Evolutionary conservation across 108 stramenopile species (phyloP), one percentile per base, ranked within the genome.

Genomic region (Licmophora abbreviata): DNA sequence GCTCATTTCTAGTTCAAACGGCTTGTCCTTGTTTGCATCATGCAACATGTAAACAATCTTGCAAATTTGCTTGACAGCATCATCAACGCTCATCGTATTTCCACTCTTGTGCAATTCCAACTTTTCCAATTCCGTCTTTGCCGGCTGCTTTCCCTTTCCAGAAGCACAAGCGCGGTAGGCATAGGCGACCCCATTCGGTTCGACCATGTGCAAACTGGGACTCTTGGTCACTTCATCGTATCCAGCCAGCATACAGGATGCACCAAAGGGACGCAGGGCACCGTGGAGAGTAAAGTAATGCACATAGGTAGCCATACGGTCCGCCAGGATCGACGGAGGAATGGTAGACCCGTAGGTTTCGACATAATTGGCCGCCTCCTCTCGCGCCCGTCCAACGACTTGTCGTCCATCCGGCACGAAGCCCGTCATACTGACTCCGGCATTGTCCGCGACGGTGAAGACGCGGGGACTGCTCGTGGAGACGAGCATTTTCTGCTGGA

Each of bases 111-210:
- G 76, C 42, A 95, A 61, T 42, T 88, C 75, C 47, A 95, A 57
- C 71, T 98, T 99, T 66, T 99, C 97, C 76, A 99, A 71, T 69
- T 99, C 99, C 28, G 97, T 98, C 79, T 96, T 95, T 37, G 97
- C 97, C 15, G 89, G 85, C 65, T 98, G 97, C 46, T 93, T 76
- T 42, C 97, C 97, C 73, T 97, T 94, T 20, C 99, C 99, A 8
- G 92, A 83, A 5, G 99, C 97, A 20, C 84, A 85, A 9, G 93
- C 99, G 53, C 82, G 97, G 58, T 93, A 99, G 33, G 78, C 74
- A 56, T 83, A 84, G 6, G 70, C 66, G 15, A 82, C 83, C 1
- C 99, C 97, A 17, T 79, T 80, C 25, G 97, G 95, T 53, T 99
- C 99, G 18, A 97, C 58, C 81, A 96, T 83, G 63, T 97, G 80